Conservation (phyloP, 2,329 filamentous ascomycete genomes). For the Exophiala xenobiotica region DNA sequence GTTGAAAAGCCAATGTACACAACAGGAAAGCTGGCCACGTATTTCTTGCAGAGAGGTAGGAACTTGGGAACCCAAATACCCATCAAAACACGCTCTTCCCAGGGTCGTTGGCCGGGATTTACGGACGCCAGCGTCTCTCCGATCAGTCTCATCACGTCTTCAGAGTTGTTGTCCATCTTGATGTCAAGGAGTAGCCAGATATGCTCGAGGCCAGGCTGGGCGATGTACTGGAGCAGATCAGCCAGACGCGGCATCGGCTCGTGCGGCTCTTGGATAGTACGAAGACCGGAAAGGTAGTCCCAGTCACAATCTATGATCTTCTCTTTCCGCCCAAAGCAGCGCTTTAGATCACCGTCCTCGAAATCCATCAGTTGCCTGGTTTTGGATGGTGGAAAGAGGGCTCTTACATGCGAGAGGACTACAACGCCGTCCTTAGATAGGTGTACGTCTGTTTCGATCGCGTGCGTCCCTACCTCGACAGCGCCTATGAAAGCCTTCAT, state of each 20-base stretch:
- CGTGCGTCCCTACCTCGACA: conserved; percentile 71
- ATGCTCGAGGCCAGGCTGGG: conserved; percentile 61
- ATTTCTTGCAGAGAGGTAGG: conserved; percentile 60
- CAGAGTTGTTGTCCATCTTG: conserved; percentile 59
- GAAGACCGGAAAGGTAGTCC: conserved; percentile 66
- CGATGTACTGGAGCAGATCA: conserved; percentile 73
- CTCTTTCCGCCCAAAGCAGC: conserved; percentile 75
- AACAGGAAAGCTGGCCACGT: conserved; percentile 46
- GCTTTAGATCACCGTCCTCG: conserved; percentile 71
- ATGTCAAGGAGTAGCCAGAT: conserved; percentile 86
- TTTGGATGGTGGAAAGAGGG: neutral
- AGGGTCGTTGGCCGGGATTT: conserved; percentile 52
- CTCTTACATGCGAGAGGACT: conserved; percentile 74
- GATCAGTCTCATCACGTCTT: conserved; percentile 69
- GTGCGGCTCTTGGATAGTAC: conserved; percentile 66
- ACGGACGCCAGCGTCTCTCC: conserved; percentile 61
- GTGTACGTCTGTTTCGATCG: conserved; percentile 85
- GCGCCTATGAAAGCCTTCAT: conserved; percentile 75
- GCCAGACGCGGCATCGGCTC: conserved; percentile 70
- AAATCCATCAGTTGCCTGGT: conserved; percentile 5
- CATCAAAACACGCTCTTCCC: conserved; percentile 72
- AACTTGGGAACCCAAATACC: conserved; percentile 80
- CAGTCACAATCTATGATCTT: conserved; percentile 75
- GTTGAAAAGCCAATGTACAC: conserved; percentile 45
- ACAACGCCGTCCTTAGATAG: conserved; percentile 79